A percentile compares a stretch with the other conserved stretches of the same genome.
Evolutionary conservation across 257 asterid genomes (phyloP).

Genomic region (Sherardia arvensis): DNA sequence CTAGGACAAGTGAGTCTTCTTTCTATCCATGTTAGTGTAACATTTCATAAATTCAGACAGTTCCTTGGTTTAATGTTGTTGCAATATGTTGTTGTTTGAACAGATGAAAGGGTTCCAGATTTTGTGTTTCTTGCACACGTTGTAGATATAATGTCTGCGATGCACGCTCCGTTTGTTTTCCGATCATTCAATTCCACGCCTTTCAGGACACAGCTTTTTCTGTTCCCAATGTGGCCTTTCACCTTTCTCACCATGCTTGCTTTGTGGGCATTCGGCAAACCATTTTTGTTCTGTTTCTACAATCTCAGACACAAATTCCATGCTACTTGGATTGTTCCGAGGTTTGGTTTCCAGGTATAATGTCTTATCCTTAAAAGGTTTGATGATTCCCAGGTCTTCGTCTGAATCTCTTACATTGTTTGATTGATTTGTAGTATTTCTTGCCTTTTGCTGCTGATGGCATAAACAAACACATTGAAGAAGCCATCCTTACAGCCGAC

Average conservation of each 20-base stretch:
- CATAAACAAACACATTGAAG: slow-evolving; percentile 80
- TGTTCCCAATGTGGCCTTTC: slow-evolving; percentile 71
- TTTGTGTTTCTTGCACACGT: slow-evolving; percentile 88
- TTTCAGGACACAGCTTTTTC: slow-evolving; percentile 46
- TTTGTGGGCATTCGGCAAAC: slow-evolving; percentile 87
- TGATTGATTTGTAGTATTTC: slow-evolving; percentile 71
- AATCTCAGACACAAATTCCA: slow-evolving; percentile 62
- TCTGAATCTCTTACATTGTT: slow-evolving; percentile 15
- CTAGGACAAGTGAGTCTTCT: slow-evolving; percentile 57
- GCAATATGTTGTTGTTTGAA: slow-evolving; percentile 7
- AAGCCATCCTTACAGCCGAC: slow-evolving; percentile 86
- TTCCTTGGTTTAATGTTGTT: neutral
- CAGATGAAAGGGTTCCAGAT: slow-evolving; percentile 73
- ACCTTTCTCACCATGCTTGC: slow-evolving; percentile 44
- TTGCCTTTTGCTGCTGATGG: slow-evolving; percentile 82
- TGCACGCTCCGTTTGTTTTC: slow-evolving; percentile 66
- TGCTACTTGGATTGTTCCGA: slow-evolving; percentile 81
- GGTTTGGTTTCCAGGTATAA: slow-evolving; percentile 85
- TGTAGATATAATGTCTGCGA: slow-evolving; percentile 64
- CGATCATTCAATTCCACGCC: slow-evolving; percentile 81
- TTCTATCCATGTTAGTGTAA: slow-evolving; percentile 1
- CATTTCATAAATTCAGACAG: neutral
- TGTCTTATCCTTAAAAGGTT: neutral
- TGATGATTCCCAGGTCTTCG: neutral
- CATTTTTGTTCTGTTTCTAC: slow-evolving; percentile 63